Base-by-base conservation (phyloP, 164 flowering plant genomes). In the Santalum album region DNA sequence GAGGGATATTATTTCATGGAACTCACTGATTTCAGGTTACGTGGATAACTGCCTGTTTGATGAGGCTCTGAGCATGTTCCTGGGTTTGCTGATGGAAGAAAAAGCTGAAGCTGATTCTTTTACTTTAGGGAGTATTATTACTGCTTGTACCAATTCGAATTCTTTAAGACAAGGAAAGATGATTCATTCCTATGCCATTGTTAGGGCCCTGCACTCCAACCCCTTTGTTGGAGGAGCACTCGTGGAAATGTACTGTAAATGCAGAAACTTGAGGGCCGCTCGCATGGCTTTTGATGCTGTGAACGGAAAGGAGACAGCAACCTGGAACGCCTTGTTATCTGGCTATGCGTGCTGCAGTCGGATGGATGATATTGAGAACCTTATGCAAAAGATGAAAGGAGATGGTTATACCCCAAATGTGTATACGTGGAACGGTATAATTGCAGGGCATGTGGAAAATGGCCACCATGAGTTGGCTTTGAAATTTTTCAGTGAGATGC, bases 361-460 rank as follows among this genome's bases (percentile, higher is more conserved):
- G 45, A 57, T 66, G 35, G 72, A 67, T 34, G 47, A 61, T 23
- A 66, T 74, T 21, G 53, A 62, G 9, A 21, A 48, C 43, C 76
- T 77, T 48, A 63, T 84, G 46, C 25, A 64, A 11, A 49, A 62
- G 58, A 82, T 87, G 95, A 66, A 57, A 69, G 54, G 44, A 36
- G 70, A 73, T 27, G 82, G 85, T 20, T 72, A 74, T 47, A 73
- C 74, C 38, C 81, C 83, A 17, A 72, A 78, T 67, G 53, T 53
- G 2, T 75, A 76, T 62, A 80, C 95, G 9, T 84, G 87, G 87
- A 87, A 84, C 56, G 79, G 90, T 21, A 75, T 87, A 24, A 57
- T 87, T 42, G 72, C 86, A 0, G 89, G 87, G 25, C 67, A 49
- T 62, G 67, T 76, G 48, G 84, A 75, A 49, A 79, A 75, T 35